Evolutionary conservation across 768 basidiomycete genomes (phyloP), one percentile per base, ranked within the genome.

Genomic region (Collybiopsis confluens): DNA sequence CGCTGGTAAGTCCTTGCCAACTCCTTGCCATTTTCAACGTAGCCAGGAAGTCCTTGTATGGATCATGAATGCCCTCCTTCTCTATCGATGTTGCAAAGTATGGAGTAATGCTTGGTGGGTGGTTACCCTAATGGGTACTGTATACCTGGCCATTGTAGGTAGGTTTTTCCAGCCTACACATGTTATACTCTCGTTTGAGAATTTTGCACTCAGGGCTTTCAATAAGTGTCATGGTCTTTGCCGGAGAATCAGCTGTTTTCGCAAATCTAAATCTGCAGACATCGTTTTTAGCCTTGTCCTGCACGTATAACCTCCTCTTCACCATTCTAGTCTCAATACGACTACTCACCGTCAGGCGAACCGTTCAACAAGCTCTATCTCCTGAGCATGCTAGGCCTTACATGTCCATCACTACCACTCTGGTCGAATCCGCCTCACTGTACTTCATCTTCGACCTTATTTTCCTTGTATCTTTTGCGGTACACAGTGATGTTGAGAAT

Each of bases 381-480:
- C 10, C 42, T 6, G 42, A 44, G 30, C 30, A 33, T 33, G 30
- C 30, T 33, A 33, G 13, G 30, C 30, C 30, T 6, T 33, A 33
- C 30, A 33, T 33, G 30, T 33, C 30, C 13, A 44, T 44, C 2
- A 44, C 10, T 24, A 7, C 24, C 11, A 26, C 10, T 13, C 21
- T 41, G 8, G 7, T n/a, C 21, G 15, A 41, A 7, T n/a, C 74
- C 10, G 63, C 69, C 1, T 49, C 60, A 0, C 41, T 61, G 16
- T 70, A 70, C 53, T 42, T 65, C 3, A 30, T 54, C 1, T 45
- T 63, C 18, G 61, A 54, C 26, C 16, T 66, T 9, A 35, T 65
- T 16, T 71, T 63, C 50, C 60, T 70, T 28, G 8, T 70, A 9
- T 43, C 63, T 4, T 64, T 62, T 21, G 68, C 62, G 0, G 13